Evolutionary conservation across 176 grass and related monocot species (phyloP).

Genomic region (Hordeum marinum): DNA sequence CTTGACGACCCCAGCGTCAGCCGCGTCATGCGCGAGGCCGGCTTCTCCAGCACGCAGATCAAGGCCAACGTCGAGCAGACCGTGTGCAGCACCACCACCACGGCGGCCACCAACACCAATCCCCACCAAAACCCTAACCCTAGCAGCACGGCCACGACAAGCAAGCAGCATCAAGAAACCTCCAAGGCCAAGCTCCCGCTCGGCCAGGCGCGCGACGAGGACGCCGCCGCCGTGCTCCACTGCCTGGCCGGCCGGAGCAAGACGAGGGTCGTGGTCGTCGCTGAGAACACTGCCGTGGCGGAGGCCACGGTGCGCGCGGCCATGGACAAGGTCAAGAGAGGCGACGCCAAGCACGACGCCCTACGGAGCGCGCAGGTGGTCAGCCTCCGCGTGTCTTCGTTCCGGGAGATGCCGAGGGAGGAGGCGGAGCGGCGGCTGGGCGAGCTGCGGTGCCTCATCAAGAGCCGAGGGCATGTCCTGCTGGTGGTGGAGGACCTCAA

Average conservation of each 20-base stretch:
- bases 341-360: constrained; percentile 39
- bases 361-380: constrained; percentile 52
- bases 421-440: constrained; percentile 62
- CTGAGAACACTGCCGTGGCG: constrained; percentile 46
- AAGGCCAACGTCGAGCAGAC: constrained; percentile 91
- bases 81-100: constrained; percentile 39
- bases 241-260: constrained; percentile 44
- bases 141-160: constrained; percentile 27
- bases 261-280: constrained; percentile 58
- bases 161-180: constrained; percentile 24
- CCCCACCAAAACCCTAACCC: constrained; percentile 49
- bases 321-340: constrained; percentile 53
- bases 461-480: constrained; percentile 37
- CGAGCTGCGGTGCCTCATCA: constrained; percentile 65
- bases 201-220: constrained; percentile 48
- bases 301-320: constrained; percentile 51
- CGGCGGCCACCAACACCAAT: background rate
- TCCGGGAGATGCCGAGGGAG: constrained; percentile 48
- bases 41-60: constrained; percentile 90
- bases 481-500: constrained; percentile 76
- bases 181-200: constrained; percentile 37
- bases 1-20: constrained; percentile 95
- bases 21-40: constrained; percentile 95
- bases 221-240: constrained; percentile 53
- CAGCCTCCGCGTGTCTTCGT: constrained; percentile 63